Percentiles rank a stretch among this genome's conserved stretches.
These are phyloP conservation scores for Musa schizocarpa DNA, from an alignment of 176 grass and related monocot species.

Conservation along the genomic window DNA sequence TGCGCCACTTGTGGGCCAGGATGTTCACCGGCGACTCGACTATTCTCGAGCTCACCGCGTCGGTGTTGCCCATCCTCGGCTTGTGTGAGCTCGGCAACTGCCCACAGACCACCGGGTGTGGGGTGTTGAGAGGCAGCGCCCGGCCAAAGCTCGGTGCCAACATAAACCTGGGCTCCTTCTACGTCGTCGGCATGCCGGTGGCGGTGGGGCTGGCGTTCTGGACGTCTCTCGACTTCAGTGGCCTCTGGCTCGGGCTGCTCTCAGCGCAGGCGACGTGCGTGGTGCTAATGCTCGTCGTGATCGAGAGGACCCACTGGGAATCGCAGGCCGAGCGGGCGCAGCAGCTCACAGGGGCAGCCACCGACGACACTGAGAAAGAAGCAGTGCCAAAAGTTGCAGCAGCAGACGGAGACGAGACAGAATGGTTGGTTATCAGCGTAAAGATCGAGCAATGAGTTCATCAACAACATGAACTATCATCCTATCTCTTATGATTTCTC, in stretches of 20 bases:
- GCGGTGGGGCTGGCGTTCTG: constrained; percentile 66
- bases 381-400: not conserved
- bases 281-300: constrained; percentile 55
- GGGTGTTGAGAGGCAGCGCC: constrained; percentile 71
- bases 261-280: constrained; percentile 66
- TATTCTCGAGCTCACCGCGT: constrained; percentile 55
- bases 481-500: no score
- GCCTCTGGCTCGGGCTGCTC: constrained; percentile 82
- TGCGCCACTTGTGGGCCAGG: constrained; percentile 52
- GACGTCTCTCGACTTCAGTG: constrained; percentile 44
- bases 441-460: no score
- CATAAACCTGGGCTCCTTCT: constrained; percentile 78
- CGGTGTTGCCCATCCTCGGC: constrained; percentile 69
- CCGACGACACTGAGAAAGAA: not conserved
- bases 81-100: constrained; percentile 88
- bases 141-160: constrained; percentile 57
- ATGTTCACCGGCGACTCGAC: constrained; percentile 63
- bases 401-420: no score
- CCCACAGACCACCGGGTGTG: constrained; percentile 84
- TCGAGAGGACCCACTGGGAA: constrained; percentile 55
- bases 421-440: no score
- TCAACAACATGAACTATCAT: no score
- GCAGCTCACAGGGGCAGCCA: constrained; percentile 39
- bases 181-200: constrained; percentile 65
- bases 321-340: constrained; percentile 48